Evolutionary conservation across 1,139 yeast species (phyloP).

Genomic region (Blastobotrys raffinosifermentans): DNA sequence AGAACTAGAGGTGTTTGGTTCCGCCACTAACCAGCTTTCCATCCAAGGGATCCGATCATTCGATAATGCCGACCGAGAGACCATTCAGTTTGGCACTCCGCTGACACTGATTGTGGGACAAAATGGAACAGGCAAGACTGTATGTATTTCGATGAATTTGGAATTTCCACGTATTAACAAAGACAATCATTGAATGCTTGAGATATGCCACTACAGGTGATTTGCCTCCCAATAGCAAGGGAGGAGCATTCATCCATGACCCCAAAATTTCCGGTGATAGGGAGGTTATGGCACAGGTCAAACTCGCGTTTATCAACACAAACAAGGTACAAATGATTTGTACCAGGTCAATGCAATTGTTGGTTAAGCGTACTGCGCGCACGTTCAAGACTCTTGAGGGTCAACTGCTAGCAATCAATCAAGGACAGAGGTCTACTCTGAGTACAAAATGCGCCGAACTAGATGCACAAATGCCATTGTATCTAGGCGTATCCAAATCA

Average conservation of each 20-base stretch:
- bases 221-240: constrained; percentile 91
- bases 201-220: constrained; percentile 95
- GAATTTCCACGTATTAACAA: not conserved
- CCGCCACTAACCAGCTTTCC: constrained; percentile 50
- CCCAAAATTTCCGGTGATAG: constrained; percentile 68
- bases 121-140: constrained; percentile 97
- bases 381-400: constrained; percentile 92
- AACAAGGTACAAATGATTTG: constrained; percentile 76
- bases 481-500: constrained; percentile 83
- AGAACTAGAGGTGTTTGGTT: not conserved
- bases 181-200: constrained; percentile 86
- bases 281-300: constrained; percentile 83
- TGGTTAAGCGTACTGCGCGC: constrained; percentile 53
- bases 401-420: constrained; percentile 60
- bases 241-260: constrained; percentile 95
- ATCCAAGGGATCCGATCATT: constrained; percentile 90
- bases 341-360: constrained; percentile 75
- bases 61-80: constrained; percentile 73
- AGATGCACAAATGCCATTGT: constrained; percentile 73
- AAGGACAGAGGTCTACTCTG: constrained; percentile 65
- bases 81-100: constrained; percentile 86
- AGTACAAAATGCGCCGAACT: constrained; percentile 82
- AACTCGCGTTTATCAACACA: constrained; percentile 73
- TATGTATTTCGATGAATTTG: constrained; percentile 16
- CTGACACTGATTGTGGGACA: constrained; percentile 91